Conservation (phyloP, 805 yeast genomes). For the Torulaspora franciscae region DNA sequence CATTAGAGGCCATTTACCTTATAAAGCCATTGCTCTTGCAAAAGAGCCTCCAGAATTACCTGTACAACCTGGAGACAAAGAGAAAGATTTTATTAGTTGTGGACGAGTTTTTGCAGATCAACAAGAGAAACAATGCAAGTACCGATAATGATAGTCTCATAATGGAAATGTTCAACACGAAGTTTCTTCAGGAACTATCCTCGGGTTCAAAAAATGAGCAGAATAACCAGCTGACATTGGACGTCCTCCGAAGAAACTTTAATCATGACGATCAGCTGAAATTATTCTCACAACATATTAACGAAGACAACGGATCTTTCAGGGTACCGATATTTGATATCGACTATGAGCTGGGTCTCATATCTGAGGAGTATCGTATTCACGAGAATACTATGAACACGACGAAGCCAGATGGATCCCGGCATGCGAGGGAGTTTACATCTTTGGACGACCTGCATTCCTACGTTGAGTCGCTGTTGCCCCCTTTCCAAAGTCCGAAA, state of each 20-base stretch:
- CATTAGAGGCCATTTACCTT: constrained; percentile 32
- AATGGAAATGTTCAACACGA: constrained; percentile 31
- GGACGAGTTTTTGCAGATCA: constrained; percentile 28
- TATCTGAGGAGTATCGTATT: constrained; percentile 16
- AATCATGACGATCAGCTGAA: constrained; percentile 7
- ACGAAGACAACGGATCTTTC: constrained; percentile 1
- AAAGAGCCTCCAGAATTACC: constrained; percentile 6
- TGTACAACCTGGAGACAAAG: constrained; percentile 7
- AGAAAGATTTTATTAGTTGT: constrained; percentile 18
- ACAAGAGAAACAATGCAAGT: constrained; percentile 32
- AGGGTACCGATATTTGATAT: constrained; percentile 17
- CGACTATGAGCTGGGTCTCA: constrained; percentile 21
- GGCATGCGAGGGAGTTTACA: constrained; percentile 4
- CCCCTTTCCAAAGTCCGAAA: constrained; percentile 53
- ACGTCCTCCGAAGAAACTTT: constrained; percentile 26
- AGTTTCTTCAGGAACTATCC: constrained; percentile 1
- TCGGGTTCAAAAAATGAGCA: constrained; percentile 33
- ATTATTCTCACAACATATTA: constrained; percentile 3
- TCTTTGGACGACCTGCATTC: constrained; percentile 20
- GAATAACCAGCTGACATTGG: constrained; percentile 27
- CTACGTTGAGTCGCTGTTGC: constrained; percentile 28
- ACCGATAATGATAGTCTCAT: constrained; percentile 4
- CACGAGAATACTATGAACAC: constrained; percentile 6
- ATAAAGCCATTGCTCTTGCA: constrained; percentile 21
- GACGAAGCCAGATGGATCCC: not conserved